These are phyloP conservation scores for Ganoderma lucidum DNA, from an alignment of 1,284 basidiomycete genomes.

Conservation along the genomic window DNA sequence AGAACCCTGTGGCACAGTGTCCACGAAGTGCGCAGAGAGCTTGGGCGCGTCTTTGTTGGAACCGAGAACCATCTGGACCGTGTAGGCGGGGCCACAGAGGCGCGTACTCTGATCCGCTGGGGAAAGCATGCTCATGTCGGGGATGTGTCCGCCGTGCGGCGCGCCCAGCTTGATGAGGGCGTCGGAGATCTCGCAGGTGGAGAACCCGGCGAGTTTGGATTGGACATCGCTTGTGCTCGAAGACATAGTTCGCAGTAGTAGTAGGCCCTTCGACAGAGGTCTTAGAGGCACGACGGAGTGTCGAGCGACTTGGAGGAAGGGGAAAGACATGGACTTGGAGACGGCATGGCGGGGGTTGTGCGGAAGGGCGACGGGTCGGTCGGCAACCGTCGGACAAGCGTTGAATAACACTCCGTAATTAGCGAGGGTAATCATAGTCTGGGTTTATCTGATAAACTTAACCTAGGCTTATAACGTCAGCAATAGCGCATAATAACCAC, in stretches of 20 bases:
- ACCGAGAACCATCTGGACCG: constrained; percentile 85
- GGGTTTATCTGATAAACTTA: constrained; percentile 1
- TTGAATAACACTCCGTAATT: not conserved
- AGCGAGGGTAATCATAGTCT: not conserved
- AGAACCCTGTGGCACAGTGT: constrained; percentile 72
- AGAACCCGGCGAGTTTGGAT: constrained; percentile 54
- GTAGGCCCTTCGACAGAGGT: not conserved
- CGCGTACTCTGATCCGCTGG: constrained; percentile 48
- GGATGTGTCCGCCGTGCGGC: constrained; percentile 81
- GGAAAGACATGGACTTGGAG: constrained; percentile 6
- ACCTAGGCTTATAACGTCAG: constrained; percentile 19
- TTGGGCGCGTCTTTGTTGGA: constrained; percentile 72
- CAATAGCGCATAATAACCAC: constrained; percentile 7
- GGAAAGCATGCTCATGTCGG: constrained; percentile 77
- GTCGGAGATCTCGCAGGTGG: constrained; percentile 90
- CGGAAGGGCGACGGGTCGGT: constrained; percentile 11
- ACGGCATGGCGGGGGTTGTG: not conserved
- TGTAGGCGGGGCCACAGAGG: constrained; percentile 86
- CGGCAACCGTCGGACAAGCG: constrained; percentile 7
- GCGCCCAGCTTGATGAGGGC: constrained; percentile 87
- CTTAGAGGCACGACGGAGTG: not conserved
- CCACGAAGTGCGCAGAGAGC: constrained; percentile 83
- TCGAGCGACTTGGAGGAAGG: constrained; percentile 5
- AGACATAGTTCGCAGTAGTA: constrained; percentile 31
- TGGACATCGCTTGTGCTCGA: constrained; percentile 31